Percentiles rank a stretch among this genome's conserved stretches.
These are phyloP conservation scores for Chlorella sp. DNA, from an alignment of 139 green algal genomes.

Conservation along the genomic window DNA sequence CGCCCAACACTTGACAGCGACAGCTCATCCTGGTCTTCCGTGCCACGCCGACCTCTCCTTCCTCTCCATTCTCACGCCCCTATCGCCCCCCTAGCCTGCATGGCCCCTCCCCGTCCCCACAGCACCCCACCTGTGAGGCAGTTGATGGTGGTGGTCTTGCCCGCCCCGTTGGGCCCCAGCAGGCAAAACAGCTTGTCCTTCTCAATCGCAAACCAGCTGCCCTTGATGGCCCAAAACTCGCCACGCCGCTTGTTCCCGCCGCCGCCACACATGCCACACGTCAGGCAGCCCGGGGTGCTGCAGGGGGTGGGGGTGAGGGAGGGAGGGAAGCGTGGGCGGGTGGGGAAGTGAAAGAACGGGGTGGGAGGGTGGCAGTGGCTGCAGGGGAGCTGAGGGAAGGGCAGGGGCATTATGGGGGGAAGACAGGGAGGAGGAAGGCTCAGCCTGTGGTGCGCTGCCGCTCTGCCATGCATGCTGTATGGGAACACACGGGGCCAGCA, in stretches of 20 bases:
- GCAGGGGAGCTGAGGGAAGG: too few species aligned
- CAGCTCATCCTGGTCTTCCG: too few species aligned
- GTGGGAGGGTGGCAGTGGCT: too few species aligned
- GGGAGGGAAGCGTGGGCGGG: neutral
- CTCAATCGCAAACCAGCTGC: constrained; percentile 85
- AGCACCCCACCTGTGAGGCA: constrained; percentile 77
- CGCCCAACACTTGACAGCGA: too few species aligned
- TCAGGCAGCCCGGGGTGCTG: neutral
- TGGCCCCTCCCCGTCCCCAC: too few species aligned
- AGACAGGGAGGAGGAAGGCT: too few species aligned
- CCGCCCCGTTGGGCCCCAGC: constrained; percentile 75
- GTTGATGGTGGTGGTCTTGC: constrained; percentile 95
- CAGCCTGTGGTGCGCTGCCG: too few species aligned
- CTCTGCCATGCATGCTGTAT: too few species aligned
- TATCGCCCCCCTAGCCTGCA: neutral
- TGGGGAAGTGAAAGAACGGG: neutral
- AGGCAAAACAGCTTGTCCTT: constrained; percentile 85
- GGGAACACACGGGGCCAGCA: too few species aligned
- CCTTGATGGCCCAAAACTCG: constrained; percentile 83
- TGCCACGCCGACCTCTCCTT: neutral
- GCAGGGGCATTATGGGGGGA: too few species aligned
- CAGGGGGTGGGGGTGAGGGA: neutral
- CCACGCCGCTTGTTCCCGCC: neutral
- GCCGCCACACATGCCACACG: neutral
- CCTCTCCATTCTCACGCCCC: neutral